Evolutionary conservation across 805 yeast genomes (phyloP).

Genomic region (Brettanomyces bruxellensis): DNA sequence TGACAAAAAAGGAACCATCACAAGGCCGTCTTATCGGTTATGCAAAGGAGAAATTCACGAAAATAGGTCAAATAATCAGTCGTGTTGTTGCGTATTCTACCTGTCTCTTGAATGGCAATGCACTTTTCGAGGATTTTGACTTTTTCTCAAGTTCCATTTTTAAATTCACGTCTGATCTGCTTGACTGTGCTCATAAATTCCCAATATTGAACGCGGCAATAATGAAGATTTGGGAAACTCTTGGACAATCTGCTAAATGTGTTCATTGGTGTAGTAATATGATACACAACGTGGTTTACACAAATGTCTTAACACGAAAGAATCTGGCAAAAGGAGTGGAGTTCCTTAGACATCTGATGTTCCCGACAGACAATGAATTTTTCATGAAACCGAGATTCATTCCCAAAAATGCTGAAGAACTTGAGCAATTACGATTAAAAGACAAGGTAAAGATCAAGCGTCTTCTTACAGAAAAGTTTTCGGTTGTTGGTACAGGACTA

Average conservation of each 20-base stretch:
- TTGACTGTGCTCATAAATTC: slow-evolving; percentile 7
- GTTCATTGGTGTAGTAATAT: slow-evolving; percentile 18
- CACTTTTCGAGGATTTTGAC: neutral
- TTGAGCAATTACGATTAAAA: slow-evolving; percentile 8
- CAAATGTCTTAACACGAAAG: slow-evolving; percentile 13
- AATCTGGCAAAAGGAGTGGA: slow-evolving; percentile 8
- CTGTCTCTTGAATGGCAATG: neutral
- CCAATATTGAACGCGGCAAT: slow-evolving; percentile 12
- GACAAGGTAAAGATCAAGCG: slow-evolving; percentile 6
- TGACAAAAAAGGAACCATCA: neutral
- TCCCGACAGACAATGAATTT: slow-evolving; percentile 21
- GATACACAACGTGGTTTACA: slow-evolving; percentile 16
- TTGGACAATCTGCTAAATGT: slow-evolving; percentile 10
- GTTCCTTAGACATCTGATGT: slow-evolving; percentile 18
- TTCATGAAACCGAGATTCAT: slow-evolving; percentile 20
- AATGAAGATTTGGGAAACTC: slow-evolving; percentile 3
- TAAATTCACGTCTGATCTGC: slow-evolving; percentile 12
- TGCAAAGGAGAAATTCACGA: neutral
- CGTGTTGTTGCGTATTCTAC: slow-evolving; percentile 2
- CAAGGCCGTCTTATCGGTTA: neutral
- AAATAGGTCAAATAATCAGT: neutral
- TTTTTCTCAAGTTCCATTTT: slow-evolving; percentile 14
- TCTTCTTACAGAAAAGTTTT: slow-evolving; percentile 2
- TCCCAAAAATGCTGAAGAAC: slow-evolving; percentile 21
- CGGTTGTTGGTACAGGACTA: neutral